phyloP scores from a whole-genome alignment of 139 green algal species.

The Edaphochlamys debaryana region DNA sequence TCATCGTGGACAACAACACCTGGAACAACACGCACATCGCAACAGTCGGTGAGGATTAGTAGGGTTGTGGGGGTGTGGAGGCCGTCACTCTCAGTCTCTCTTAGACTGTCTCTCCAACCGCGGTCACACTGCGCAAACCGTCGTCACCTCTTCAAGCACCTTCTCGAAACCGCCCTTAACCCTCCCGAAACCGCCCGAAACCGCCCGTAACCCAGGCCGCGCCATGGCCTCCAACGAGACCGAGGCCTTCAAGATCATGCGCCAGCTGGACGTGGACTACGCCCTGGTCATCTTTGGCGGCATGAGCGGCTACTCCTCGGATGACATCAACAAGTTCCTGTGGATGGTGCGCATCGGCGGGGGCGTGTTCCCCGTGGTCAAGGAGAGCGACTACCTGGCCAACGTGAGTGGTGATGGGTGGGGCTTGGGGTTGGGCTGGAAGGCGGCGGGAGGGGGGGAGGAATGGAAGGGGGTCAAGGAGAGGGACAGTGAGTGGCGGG shows the following conservation, averaged over 20 bases:
- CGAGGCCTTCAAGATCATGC: slow-evolving; percentile 70
- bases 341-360: slow-evolving; percentile 90
- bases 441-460: background rate
- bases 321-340: slow-evolving; percentile 99
- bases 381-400: slow-evolving; percentile 90
- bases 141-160: too few species aligned
- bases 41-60: slow-evolving; percentile 78
- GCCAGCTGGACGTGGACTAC: slow-evolving; percentile 91
- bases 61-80: background rate
- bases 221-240: slow-evolving; percentile 55
- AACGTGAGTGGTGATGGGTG: slow-evolving; percentile 3
- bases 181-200: too few species aligned
- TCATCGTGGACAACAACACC: slow-evolving; percentile 97
- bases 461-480: background rate
- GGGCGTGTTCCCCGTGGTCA: slow-evolving; percentile 81
- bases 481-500: too few species aligned
- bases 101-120: too few species aligned
- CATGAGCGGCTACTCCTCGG: slow-evolving; percentile 81
- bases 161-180: too few species aligned
- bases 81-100: too few species aligned
- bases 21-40: slow-evolving; percentile 98
- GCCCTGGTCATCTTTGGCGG: slow-evolving; percentile 97
- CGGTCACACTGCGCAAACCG: too few species aligned
- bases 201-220: slow-evolving; percentile 26
- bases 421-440: too few species aligned